These are phyloP conservation scores for Theileria luwenshuni DNA, from an alignment of 169 alveolate species.

Conservation along the genomic window DNA sequence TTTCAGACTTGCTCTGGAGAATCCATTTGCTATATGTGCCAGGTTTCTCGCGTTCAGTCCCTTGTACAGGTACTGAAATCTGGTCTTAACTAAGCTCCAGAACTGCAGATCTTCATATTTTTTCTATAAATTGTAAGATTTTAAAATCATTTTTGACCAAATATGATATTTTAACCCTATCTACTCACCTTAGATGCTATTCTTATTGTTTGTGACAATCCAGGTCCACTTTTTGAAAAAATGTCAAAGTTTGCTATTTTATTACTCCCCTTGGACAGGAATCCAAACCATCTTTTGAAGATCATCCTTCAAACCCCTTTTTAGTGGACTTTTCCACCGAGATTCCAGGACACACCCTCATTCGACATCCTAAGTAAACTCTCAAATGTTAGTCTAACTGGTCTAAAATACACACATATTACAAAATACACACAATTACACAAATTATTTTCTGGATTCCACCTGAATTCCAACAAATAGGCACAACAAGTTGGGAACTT, in stretches of 20 bases:
- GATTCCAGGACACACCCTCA: too few relatives aligned
- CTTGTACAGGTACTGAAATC: slow-evolving; percentile 19
- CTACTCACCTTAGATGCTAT: slow-evolving; percentile 58
- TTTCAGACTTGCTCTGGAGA: slow-evolving; percentile 36
- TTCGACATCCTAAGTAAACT: too few relatives aligned
- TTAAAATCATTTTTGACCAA: not conserved
- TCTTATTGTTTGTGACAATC: slow-evolving; percentile 38
- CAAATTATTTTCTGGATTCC: too few relatives aligned
- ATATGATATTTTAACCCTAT: too few relatives aligned
- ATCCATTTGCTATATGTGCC: slow-evolving; percentile 56
- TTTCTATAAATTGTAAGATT: slow-evolving; percentile 13
- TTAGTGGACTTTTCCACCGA: too few relatives aligned
- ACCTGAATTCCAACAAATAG: too few relatives aligned
- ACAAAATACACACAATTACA: too few relatives aligned
- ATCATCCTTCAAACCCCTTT: too few relatives aligned
- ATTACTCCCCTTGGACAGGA: slow-evolving; percentile 31
- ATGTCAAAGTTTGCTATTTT: slow-evolving; percentile 28
- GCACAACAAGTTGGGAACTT: too few relatives aligned
- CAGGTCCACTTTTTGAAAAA: slow-evolving; percentile 47
- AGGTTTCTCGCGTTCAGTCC: slow-evolving; percentile 25
- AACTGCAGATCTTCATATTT: slow-evolving; percentile 21
- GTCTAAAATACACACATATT: too few relatives aligned
- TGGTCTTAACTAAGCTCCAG: slow-evolving; percentile 45
- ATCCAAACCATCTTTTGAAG: slow-evolving; percentile 47
- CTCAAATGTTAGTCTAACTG: too few relatives aligned